Conservation (phyloP, 805 yeast species). For the Nakazawaea holstii region DNA sequence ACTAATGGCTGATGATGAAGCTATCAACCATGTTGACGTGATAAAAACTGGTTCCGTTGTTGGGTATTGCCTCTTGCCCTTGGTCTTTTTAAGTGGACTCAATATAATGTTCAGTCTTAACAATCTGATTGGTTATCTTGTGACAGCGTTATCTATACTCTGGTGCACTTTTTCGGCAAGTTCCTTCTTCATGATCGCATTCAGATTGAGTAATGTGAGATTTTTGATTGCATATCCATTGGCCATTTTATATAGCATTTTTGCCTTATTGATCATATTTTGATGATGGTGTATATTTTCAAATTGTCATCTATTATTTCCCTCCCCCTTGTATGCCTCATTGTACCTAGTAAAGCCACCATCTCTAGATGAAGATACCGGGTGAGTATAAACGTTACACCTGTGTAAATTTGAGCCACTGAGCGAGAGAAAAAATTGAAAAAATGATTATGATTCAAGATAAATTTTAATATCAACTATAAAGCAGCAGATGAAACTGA, state of each 20-base stretch:
- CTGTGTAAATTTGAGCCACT: conserved; percentile 25
- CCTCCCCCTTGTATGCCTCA: too few species aligned
- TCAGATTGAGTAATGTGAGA: conserved; percentile 80
- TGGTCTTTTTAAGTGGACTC: conserved; percentile 70
- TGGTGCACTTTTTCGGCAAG: conserved; percentile 96
- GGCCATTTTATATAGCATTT: conserved; percentile 84
- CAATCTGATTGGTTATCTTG: conserved; percentile 64
- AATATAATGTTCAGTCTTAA: conserved; percentile 67
- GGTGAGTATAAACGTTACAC: too few species aligned
- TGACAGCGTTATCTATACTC: conserved; percentile 60
- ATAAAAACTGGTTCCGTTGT: conserved; percentile 82
- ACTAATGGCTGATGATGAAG: conserved; percentile 67
- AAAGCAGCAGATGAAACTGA: neutral
- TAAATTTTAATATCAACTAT: neutral
- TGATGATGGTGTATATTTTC: neutral
- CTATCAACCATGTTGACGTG: conserved; percentile 36
- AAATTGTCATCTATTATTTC: neutral
- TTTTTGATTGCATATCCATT: conserved; percentile 91
- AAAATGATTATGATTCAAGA: neutral
- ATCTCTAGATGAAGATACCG: neutral
- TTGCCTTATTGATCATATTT: conserved; percentile 93
- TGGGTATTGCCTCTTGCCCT: conserved; percentile 90
- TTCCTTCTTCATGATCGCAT: conserved; percentile 83
- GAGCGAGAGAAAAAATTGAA: neutral
- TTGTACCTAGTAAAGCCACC: too few species aligned